Percentiles rank a stretch among this genome's conserved stretches.
phyloP scores from a whole-genome alignment of 345 rosid species.

The Brassica juncea region DNA sequence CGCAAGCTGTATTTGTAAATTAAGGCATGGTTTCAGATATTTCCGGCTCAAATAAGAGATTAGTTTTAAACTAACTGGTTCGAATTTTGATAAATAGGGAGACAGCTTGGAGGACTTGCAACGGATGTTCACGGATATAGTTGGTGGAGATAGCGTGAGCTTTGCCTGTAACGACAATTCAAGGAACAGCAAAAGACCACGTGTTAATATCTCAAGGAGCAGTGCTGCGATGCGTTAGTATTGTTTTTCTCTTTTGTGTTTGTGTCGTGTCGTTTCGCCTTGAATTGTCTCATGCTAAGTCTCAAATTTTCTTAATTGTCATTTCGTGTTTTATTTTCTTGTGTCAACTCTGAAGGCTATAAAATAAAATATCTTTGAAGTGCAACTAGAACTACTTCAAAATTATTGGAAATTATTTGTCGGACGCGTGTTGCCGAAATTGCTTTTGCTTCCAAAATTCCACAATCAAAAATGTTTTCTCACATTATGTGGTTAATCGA shows the following conservation, averaged over 20 bases:
- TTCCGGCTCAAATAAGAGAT: neutral
- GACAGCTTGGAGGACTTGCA: constrained; percentile 88
- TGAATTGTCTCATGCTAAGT: neutral
- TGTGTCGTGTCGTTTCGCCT: constrained; percentile 15
- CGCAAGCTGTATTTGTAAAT: neutral
- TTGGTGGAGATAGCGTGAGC: constrained; percentile 51
- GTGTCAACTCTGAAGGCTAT: neutral
- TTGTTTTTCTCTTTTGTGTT: neutral
- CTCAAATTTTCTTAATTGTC: neutral
- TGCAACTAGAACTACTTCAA: neutral
- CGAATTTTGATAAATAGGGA: constrained; percentile 44
- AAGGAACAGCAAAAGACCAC: constrained; percentile 49
- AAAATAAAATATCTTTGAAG: constrained; percentile 1
- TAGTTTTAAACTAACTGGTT: neutral
- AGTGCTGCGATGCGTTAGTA: constrained; percentile 46
- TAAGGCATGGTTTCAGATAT: neutral
- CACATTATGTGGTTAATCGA: neutral
- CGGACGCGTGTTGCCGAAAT: neutral
- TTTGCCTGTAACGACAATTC: constrained; percentile 37
- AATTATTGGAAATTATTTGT: neutral
- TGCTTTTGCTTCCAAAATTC: neutral
- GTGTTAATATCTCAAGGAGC: constrained; percentile 44
- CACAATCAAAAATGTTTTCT: neutral
- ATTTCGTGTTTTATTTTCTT: constrained; percentile 8
- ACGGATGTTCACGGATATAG: constrained; percentile 83